A percentile compares a stretch with the other conserved stretches of the same genome.
Evolutionary conservation across 1,284 basidiomycete species (phyloP).

Genomic region (Agaricales sp.): DNA sequence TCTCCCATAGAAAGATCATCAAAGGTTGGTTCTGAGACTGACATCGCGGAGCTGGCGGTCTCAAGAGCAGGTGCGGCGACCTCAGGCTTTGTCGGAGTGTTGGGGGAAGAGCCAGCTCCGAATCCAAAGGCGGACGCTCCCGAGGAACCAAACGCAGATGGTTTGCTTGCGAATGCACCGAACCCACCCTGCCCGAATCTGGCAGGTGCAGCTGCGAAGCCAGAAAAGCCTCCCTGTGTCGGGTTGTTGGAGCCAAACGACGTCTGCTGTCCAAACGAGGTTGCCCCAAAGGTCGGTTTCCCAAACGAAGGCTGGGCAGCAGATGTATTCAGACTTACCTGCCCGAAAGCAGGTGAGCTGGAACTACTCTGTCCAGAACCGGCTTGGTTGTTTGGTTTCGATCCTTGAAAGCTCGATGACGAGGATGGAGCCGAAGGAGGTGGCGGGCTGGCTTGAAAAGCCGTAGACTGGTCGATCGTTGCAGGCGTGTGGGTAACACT

Average conservation of each 20-base stretch:
- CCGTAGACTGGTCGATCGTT: too few relatives aligned
- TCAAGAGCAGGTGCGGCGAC: not conserved
- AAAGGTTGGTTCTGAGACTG: not conserved
- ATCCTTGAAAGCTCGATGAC: too few relatives aligned
- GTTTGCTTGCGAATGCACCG: not conserved
- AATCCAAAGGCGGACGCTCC: not conserved
- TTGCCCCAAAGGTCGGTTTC: conserved; percentile 10
- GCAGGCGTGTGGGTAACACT: too few relatives aligned
- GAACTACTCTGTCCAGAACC: conserved; percentile 4
- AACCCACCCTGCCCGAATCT: conserved; percentile 7
- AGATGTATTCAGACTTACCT: conserved; percentile 19
- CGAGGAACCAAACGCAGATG: not conserved
- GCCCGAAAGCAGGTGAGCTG: conserved; percentile 13
- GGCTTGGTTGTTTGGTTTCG: not conserved
- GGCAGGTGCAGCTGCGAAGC: conserved; percentile 5
- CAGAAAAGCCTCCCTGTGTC: not conserved
- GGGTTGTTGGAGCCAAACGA: not conserved
- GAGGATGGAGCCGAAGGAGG: too few relatives aligned
- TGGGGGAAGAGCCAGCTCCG: not conserved
- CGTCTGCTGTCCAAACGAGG: conserved; percentile 8
- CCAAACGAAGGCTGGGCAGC: conserved; percentile 18
- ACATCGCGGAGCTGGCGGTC: not conserved
- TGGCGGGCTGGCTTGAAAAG: too few relatives aligned
- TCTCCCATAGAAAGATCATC: conserved; percentile 1
- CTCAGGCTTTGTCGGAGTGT: not conserved